Evolutionary conservation across 805 yeast species (phyloP).

Genomic region (Lachancea mirantina): DNA sequence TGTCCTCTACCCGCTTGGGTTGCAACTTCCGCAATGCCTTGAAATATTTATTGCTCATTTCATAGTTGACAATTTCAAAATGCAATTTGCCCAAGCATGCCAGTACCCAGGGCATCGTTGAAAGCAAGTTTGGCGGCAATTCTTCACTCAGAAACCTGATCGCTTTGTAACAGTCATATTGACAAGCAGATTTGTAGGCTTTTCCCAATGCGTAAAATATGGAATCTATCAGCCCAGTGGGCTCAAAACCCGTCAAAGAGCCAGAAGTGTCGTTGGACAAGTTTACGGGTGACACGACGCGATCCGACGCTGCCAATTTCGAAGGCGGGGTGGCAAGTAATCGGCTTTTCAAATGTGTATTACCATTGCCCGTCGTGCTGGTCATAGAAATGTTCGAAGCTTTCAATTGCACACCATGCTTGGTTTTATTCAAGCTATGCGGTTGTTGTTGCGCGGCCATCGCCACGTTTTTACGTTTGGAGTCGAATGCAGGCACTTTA

Average conservation of each 20-base stretch:
- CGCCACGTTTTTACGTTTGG: slow-evolving; percentile 3
- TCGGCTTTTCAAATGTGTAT: slow-evolving; percentile 11
- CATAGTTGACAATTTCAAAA: slow-evolving; percentile 82
- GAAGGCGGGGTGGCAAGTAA: slow-evolving; percentile 25
- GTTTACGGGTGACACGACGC: slow-evolving; percentile 6
- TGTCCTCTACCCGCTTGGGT: slow-evolving; percentile 73
- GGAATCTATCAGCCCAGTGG: slow-evolving; percentile 14
- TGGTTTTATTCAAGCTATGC: background rate
- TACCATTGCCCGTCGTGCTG: slow-evolving; percentile 2
- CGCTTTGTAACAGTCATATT: slow-evolving; percentile 76
- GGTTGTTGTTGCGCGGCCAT: slow-evolving; percentile 1
- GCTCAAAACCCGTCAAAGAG: slow-evolving; percentile 3
- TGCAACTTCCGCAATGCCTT: slow-evolving; percentile 56
- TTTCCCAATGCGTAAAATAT: slow-evolving; percentile 51
- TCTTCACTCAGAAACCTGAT: slow-evolving; percentile 49
- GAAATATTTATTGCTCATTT: slow-evolving; percentile 62
- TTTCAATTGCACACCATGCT: slow-evolving; percentile 7
- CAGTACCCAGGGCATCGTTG: slow-evolving; percentile 76
- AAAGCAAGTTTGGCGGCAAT: slow-evolving; percentile 54
- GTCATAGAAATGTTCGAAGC: slow-evolving; percentile 7
- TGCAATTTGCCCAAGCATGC: slow-evolving; percentile 73
- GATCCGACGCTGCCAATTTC: slow-evolving; percentile 13
- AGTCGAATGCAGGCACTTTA: slow-evolving; percentile 12
- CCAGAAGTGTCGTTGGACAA: background rate
- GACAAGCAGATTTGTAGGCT: slow-evolving; percentile 51